phyloP scores from a whole-genome alignment of 257 asterid genomes.

The Apocynum venetum region DNA sequence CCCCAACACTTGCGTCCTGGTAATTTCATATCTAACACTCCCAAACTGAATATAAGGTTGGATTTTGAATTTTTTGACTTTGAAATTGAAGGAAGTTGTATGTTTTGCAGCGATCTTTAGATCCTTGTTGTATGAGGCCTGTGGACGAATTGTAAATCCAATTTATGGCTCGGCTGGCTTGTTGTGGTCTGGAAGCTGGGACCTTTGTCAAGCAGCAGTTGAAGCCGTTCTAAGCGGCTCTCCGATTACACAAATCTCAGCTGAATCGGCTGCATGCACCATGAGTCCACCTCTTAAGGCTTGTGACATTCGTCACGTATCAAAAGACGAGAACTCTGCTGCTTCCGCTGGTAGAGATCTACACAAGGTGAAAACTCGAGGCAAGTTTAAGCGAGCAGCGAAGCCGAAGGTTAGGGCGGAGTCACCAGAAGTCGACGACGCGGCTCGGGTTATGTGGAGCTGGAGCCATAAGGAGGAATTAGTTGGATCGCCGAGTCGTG shows the following conservation, averaged over 20 bases:
- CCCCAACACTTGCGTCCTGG: slow-evolving; percentile 35
- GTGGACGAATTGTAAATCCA: slow-evolving; percentile 44
- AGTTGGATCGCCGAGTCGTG: slow-evolving; percentile 20
- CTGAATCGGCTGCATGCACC: slow-evolving; percentile 26
- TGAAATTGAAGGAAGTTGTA: neutral
- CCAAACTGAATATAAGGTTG: neutral
- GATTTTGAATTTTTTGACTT: too few relatives aligned
- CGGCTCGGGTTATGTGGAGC: slow-evolving; percentile 45
- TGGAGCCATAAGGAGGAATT: slow-evolving; percentile 29
- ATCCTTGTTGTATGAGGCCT: slow-evolving; percentile 41
- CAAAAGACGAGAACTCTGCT: slow-evolving; percentile 16
- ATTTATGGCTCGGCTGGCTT: slow-evolving; percentile 37
- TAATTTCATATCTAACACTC: slow-evolving; percentile 1
- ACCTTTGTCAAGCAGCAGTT: slow-evolving; percentile 40
- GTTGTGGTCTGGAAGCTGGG: slow-evolving; percentile 41
- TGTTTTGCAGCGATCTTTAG: slow-evolving; percentile 31
- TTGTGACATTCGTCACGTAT: slow-evolving; percentile 39
- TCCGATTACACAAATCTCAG: slow-evolving; percentile 24
- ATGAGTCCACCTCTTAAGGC: slow-evolving; percentile 29
- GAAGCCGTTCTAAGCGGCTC: slow-evolving; percentile 43
- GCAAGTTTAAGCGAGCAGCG: slow-evolving; percentile 20
- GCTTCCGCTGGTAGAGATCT: slow-evolving; percentile 9
- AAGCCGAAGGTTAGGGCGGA: slow-evolving; percentile 23
- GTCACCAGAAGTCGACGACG: slow-evolving; percentile 31
- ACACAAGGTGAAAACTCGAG: slow-evolving; percentile 23